Percentiles rank a stretch among this genome's conserved stretches.
Evolutionary conservation across 345 rosid species (phyloP).

Genomic region (Brassica rapa): DNA sequence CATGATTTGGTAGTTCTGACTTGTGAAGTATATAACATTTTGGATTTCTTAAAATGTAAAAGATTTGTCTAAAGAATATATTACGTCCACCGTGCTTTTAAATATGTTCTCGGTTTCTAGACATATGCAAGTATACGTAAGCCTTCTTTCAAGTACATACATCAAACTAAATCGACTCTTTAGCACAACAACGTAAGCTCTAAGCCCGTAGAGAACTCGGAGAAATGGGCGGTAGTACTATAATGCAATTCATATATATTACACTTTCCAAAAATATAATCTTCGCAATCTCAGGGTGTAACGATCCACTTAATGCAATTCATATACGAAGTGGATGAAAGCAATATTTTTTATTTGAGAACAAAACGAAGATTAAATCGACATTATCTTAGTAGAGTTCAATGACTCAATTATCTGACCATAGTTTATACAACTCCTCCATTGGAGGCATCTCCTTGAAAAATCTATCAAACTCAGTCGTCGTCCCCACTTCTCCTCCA

Average conservation of each 20-base stretch:
- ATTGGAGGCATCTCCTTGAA: constrained; percentile 46
- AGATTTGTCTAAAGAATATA: not conserved
- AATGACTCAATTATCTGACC: constrained; percentile 28
- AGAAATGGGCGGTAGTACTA: not conserved
- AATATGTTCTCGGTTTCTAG: not conserved
- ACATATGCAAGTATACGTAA: constrained; percentile 1
- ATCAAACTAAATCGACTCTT: not conserved
- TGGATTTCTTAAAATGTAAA: not conserved
- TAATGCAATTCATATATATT: not conserved
- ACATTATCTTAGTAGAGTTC: not conserved
- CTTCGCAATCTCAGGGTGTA: not conserved
- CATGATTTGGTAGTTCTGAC: constrained; percentile 25
- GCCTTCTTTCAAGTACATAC: not conserved
- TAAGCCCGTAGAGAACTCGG: not conserved
- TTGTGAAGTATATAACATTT: constrained; percentile 27
- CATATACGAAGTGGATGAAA: not conserved
- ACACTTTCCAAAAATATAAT: not conserved
- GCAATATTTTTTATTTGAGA: not conserved
- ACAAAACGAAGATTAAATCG: not conserved
- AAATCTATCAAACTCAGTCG: constrained; percentile 49
- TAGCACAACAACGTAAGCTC: not conserved
- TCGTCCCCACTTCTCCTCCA: constrained; percentile 34
- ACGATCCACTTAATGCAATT: not conserved
- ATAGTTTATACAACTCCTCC: constrained; percentile 40
- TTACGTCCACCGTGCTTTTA: not conserved